A percentile compares a stretch with the other conserved stretches of the same genome.
phyloP scores from a whole-genome alignment of 768 basidiomycete species.

The Auriscalpium microsporum region DNA sequence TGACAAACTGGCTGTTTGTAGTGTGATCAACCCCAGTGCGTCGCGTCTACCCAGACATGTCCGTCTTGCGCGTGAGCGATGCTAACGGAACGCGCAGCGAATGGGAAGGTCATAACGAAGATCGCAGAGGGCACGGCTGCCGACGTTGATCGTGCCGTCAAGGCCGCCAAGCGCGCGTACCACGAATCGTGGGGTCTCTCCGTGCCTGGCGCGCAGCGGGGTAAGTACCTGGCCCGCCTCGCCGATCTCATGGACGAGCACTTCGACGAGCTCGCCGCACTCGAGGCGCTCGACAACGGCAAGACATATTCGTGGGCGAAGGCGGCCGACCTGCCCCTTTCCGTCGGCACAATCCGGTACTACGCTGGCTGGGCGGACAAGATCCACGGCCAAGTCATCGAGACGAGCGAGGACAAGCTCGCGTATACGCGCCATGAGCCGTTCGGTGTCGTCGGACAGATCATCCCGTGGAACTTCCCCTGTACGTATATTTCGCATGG shows the following conservation, averaged over 20 bases:
- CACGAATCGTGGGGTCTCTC: constrained; percentile 66
- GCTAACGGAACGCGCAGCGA: constrained; percentile 19
- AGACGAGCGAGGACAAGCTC: constrained; percentile 42
- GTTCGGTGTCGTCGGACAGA: constrained; percentile 45
- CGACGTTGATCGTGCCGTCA: constrained; percentile 74
- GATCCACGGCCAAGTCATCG: constrained; percentile 65
- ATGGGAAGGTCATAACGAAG: constrained; percentile 49
- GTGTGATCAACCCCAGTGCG: constrained; percentile 50
- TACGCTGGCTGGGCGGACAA: constrained; percentile 93
- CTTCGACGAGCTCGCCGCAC: constrained; percentile 55
- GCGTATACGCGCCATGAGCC: constrained; percentile 58
- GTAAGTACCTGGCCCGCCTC: constrained; percentile 51
- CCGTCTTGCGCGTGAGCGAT: not conserved
- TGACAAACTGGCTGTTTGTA: constrained; percentile 14
- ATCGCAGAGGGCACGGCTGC: constrained; percentile 51
- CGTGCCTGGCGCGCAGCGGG: constrained; percentile 41
- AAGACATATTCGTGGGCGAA: constrained; percentile 47
- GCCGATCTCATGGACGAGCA: constrained; percentile 56
- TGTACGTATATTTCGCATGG: constrained; percentile 20
- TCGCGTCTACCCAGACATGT: not conserved
- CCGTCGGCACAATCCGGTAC: constrained; percentile 54
- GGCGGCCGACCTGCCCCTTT: constrained; percentile 37
- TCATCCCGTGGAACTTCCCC: constrained; percentile 66
- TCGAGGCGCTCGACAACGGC: constrained; percentile 67
- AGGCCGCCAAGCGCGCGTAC: constrained; percentile 53